Conservation (phyloP, 768 basidiomycete genomes). For the Boletus insuetus region DNA sequence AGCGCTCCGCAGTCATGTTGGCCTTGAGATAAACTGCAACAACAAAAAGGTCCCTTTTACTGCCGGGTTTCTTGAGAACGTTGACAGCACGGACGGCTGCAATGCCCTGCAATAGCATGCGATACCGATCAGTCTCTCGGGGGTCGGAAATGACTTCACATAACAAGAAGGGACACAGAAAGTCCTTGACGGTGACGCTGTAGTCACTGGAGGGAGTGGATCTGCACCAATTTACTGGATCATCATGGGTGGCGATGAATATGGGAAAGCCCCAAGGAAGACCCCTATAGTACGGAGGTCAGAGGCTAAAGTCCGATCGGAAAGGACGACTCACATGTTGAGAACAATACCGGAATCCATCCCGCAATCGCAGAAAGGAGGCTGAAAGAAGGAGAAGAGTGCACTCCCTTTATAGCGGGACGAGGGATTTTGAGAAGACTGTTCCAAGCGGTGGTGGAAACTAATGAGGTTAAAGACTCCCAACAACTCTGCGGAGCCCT, state of each 20-base stretch:
- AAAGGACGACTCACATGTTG: background rate
- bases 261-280: background rate
- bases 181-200: background rate
- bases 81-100: background rate
- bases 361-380: background rate
- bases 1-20: background rate
- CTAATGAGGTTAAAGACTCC: too few species aligned
- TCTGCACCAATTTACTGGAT: background rate
- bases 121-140: background rate
- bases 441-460: background rate
- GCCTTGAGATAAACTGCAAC: background rate
- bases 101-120: background rate
- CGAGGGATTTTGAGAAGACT: background rate
- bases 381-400: background rate
- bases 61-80: too few species aligned
- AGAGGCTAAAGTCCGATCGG: background rate
- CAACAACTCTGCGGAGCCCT: too few species aligned
- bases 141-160: background rate
- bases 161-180: background rate
- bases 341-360: background rate
- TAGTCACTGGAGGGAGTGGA: background rate
- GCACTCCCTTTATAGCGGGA: background rate
- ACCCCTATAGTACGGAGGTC: background rate
- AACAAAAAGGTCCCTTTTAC: background rate
- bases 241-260: background rate